Evolutionary conservation across 495 filamentous ascomycete genomes (phyloP).

Genomic region (Cercophora sp.): DNA sequence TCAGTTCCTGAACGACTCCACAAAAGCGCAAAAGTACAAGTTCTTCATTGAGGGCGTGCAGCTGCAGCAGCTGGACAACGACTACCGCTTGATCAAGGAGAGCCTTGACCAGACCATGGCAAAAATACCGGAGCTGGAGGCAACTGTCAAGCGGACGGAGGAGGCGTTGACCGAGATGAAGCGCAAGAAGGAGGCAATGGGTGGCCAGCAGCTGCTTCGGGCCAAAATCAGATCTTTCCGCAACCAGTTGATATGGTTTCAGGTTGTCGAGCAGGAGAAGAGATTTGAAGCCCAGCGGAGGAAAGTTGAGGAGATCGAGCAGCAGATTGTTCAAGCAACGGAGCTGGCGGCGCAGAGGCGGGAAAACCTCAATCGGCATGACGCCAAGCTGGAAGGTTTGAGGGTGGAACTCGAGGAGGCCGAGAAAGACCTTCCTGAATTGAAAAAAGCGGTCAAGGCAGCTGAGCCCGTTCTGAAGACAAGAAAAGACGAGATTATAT

Average conservation of each 20-base stretch:
- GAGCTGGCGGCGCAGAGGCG: slow-evolving; percentile 20
- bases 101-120: slow-evolving; percentile 44
- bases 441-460: slow-evolving; percentile 18
- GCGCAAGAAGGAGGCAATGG: slow-evolving; percentile 48
- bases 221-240: slow-evolving; percentile 47
- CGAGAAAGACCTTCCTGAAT: slow-evolving; percentile 27
- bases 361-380: no score
- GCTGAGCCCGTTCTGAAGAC: slow-evolving; percentile 29
- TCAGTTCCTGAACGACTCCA: slow-evolving; percentile 85
- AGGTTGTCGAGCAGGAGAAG: slow-evolving; percentile 50
- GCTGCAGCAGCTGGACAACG: slow-evolving; percentile 84
- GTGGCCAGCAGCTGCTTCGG: slow-evolving; percentile 55
- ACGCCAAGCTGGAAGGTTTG: slow-evolving; percentile 23
- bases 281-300: slow-evolving; percentile 25
- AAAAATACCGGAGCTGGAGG: slow-evolving; percentile 47
- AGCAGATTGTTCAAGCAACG: slow-evolving; percentile 28
- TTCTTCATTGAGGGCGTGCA: slow-evolving; percentile 96
- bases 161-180: slow-evolving; percentile 37
- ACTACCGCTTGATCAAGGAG: slow-evolving; percentile 72
- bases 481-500: slow-evolving; percentile 34
- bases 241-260: slow-evolving; percentile 67
- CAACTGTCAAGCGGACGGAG: slow-evolving; percentile 58
- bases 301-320: slow-evolving; percentile 21
- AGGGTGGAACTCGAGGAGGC: slow-evolving; percentile 22
- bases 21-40: slow-evolving; percentile 81